Base-by-base conservation (phyloP, 768 basidiomycete species). In the Epithele typhae region DNA sequence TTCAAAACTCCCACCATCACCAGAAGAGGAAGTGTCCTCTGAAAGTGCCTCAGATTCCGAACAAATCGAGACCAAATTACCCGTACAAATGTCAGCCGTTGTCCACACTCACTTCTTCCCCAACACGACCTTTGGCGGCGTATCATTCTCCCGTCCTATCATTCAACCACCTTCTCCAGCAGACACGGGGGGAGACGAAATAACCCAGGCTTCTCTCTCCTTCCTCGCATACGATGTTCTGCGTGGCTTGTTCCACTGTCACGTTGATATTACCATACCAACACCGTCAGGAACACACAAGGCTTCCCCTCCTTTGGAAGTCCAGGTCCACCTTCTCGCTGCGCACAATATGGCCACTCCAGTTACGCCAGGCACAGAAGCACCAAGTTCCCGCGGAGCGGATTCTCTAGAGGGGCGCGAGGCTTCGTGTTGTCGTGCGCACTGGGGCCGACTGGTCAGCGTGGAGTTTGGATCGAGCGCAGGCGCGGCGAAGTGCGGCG, bases 391-490 rank as follows among this genome's bases (percentile, higher is more conserved):
- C 24, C 56, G 40, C 42, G 53, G 48, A 55, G 55, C 37, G 53
- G 53, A 7, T 47, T 57, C 43, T 50, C 55, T n/a, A 45, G 52
- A 3, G 60, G 59, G 33, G 46, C 55, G 15, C 70, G 70, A 4
- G 76, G 75, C 3, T 81, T 80, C 49, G 66, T 81, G 25, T 77
- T 74, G 36, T 56, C 79, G 2, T 72, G 72, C 52, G 60, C 64
- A 2, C 55, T 81, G 3, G 79, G 79, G 5, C 60, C 68, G 0
- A 69, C 75, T 49, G 77, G 74, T 0, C 71, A 66, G 41, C 69
- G 79, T 3, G 79, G 76, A 4, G 62, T 79, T 4, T 82, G 81
- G 79, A 62, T 81, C 5, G 77, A 80, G 59, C 68, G 79, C 15
- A 66, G 65, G 54, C 60, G 72, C 24, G 64, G 68, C 12, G 72